phyloP scores from a whole-genome alignment of 257 asterid species.

The Solanum clarkiae region DNA sequence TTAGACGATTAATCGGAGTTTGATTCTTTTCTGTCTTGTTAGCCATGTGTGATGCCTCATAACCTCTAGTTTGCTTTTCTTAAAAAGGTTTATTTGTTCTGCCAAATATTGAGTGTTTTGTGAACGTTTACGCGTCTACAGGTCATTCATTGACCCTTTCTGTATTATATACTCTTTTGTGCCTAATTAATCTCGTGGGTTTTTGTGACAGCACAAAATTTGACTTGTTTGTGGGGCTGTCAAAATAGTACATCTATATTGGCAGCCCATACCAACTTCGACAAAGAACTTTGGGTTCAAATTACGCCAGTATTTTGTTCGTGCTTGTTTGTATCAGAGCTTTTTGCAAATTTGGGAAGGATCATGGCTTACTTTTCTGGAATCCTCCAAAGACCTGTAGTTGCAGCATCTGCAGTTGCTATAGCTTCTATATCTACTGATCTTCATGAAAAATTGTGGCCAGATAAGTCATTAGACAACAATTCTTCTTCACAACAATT shows the following conservation, averaged over 20 bases:
- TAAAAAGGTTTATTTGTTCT: too few species aligned
- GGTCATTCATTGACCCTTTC: not conserved
- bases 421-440: constrained; percentile 74
- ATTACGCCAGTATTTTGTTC: not conserved
- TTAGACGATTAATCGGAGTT: too few species aligned
- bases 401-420: constrained; percentile 82
- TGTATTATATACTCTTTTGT: not conserved
- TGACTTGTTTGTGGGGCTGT: constrained; percentile 17
- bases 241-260: constrained; percentile 12
- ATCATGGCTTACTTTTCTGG: constrained; percentile 74
- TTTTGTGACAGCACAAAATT: not conserved
- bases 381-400: constrained; percentile 57
- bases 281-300: not conserved
- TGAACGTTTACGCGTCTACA: too few species aligned
- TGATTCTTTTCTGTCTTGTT: too few species aligned
- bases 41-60: too few species aligned
- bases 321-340: not conserved
- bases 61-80: too few species aligned
- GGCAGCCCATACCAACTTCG: constrained; percentile 18
- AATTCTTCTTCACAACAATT: constrained; percentile 32
- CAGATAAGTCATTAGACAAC: constrained; percentile 26
- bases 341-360: not conserved
- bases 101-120: too few species aligned
- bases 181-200: not conserved
- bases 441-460: constrained; percentile 44